Base-by-base conservation (phyloP, 495 filamentous ascomycete species). In the Daldinia caldariorum region DNA sequence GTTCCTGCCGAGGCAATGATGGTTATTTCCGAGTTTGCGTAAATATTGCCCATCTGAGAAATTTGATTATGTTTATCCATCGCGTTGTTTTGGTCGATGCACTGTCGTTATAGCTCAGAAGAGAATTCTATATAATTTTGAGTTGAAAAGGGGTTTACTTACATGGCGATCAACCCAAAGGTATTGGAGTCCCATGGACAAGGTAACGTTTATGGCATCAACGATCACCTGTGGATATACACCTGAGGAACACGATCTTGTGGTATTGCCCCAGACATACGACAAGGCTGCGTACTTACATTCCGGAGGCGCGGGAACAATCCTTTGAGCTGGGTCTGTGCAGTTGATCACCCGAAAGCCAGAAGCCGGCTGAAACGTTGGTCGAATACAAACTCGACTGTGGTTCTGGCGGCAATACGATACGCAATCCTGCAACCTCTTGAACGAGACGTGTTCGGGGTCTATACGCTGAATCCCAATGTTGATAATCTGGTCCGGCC, bases 41-140 rank as follows among this genome's bases (percentile, higher is more conserved):
- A 82, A 22, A 82, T 81, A 26, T 61, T 47, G 1, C 67, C 72
- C 80, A 82, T 81, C 0, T 60, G 63, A 20, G 58, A 63, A 16
- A 81, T 65, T 35, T 81, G 74, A 13, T 50, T 1, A 7, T 71
- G 59, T 14, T 79, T 77, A 14, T 77, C 69, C 3, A 60, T 22
- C 1, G 37, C 63, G 20, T 74, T 67, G 34, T 80, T 74, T 59
- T 81, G 77, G 2, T 76, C 43, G 20, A 81, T 81, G 63, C 79
- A 82, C 18, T 80, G 16, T 58, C 8, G 65, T 51, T 37, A 38
- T 38, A 22, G n/a, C 0, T 45, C 16, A 43, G 20, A 31, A 26
- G 18, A 7, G 1, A 38, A 1, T 49, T 18, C 16, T 14, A 41
- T 13, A 58, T 3, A 29, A 43, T 7, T 43, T 13, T 43, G 9